Base-by-base conservation (phyloP, 192 early-diverging fungal species). In the Diversispora eburnea region DNA sequence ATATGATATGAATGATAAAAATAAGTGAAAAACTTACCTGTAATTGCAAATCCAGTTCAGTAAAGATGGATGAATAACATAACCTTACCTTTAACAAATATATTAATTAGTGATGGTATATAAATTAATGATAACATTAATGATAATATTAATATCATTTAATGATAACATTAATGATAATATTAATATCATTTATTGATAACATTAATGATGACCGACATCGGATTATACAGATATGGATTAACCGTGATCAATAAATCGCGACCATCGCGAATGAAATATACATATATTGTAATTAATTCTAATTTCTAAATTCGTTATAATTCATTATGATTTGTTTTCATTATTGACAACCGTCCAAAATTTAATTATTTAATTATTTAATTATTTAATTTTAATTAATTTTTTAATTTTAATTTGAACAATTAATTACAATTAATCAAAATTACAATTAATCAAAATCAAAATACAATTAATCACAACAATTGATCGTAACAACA, bases 301-400 rank as follows among this genome's bases (percentile, higher is more conserved):
- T 33, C 25, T 33, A 33, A 33, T 33, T 33, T 33, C 25, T 33
- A 33, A 33, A 33, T 33, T n/a, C n/a, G n/a, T n/a, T 17, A 13
- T 20, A 22, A 13, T 54, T 19, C 20, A 72, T 17, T 13, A 51
- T 79, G 92, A 90, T 77, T 94, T 89, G 15, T 75, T 78, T 15
- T 78, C 97, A 99, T 73, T 89, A 99, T 70, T 84, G 89, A 22
- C 95, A 17, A 94, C 49, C 0, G 90, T 90, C 94, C 95, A 98
- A 19, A 39, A 0, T n/a, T n/a, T n/a, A n/a, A n/a, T n/a, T n/a
- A n/a, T 39, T 22, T 22, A 61, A 61, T 61, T 39, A 61, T 61
- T 41, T 41, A 61, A 39, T 49, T 60, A 25, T 19, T 20, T 48
- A 33, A 33, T 33, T n/a, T 48, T 33, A 33, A 2, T 33, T 33